These are phyloP conservation scores for Vigna hirtella DNA, from an alignment of 306 rosid genomes.

Conservation along the genomic window DNA sequence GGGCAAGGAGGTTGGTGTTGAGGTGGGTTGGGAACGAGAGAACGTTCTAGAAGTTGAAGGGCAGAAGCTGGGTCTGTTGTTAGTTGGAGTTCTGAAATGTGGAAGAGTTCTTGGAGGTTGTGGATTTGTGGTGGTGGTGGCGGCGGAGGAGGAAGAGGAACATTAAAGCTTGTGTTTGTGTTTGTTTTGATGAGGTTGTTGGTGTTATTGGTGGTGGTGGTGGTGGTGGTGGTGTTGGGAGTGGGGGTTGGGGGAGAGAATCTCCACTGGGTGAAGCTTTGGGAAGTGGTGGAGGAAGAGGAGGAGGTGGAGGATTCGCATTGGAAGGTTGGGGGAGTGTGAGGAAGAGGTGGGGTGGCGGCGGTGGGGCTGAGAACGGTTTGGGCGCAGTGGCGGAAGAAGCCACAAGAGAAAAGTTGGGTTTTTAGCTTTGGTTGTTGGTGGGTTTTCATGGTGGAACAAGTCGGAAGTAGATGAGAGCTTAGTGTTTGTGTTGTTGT, in stretches of 20 bases:
- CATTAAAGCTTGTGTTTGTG: constrained; percentile 5
- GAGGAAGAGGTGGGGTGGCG: constrained; percentile 58
- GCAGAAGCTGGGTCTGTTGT: constrained; percentile 62
- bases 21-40: constrained; percentile 82
- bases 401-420: constrained; percentile 89
- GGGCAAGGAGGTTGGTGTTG: constrained; percentile 77
- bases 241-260: constrained; percentile 67
- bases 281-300: constrained; percentile 79
- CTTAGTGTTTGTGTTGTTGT: no score
- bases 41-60: constrained; percentile 79
- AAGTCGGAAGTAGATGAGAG: neutral
- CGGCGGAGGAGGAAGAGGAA: constrained; percentile 30
- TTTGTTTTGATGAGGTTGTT: neutral
- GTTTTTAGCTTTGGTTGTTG: constrained; percentile 88
- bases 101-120: constrained; percentile 76
- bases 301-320: constrained; percentile 73
- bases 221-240: constrained; percentile 35
- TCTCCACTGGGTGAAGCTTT: constrained; percentile 95
- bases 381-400: constrained; percentile 92
- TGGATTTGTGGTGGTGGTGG: constrained; percentile 34
- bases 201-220: neutral
- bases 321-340: constrained; percentile 38
- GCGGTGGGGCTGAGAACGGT: constrained; percentile 79
- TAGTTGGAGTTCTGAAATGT: constrained; percentile 73
- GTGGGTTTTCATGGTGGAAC: constrained; percentile 63